Evolutionary conservation across 1,284 basidiomycete genomes (phyloP), one percentile per base, ranked within the genome.

Genomic region (Irpex lacteus): DNA sequence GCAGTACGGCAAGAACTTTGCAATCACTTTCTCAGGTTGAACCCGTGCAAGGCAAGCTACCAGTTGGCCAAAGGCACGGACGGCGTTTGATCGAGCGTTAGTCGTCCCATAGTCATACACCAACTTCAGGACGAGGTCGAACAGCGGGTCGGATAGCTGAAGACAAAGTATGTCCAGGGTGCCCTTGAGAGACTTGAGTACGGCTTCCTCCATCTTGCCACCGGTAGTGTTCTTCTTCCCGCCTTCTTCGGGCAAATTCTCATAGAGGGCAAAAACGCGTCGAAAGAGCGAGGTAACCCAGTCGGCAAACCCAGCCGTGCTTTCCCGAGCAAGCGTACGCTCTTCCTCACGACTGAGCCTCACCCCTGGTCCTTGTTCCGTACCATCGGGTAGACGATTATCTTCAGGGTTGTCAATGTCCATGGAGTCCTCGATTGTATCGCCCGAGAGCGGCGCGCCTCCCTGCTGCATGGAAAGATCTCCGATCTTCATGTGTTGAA

Each of bases 241-340:
- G 11, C 94, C 94, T 76, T 96, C 96, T 73, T 99, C 96, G 0
- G 98, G 97, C 5, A 99, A 81, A 71, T 97, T 95, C 77, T 96
- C 94, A 71, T 94, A 97, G 4, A 99, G 78, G 0, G 92, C 86
- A 58, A 99, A 82, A 40, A 98, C 89, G 6, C 95, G 86, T 5
- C 92, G 86, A 70, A 98, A 89, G 66, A 98, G 91, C 52, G 92
- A 91, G 0, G 88, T 86, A 3, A 97, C 89, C 97, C 97, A 98
- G 70, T 95, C 93, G 88, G 92, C 88, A 75, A 95, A 94, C 6
- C 83, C 83, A 5, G 90, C 86, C 0, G 94, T 95, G 68, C 89
- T 92, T 66, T 94, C 91, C 40, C 91, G 81, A 9, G 89, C 85
- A 37, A 93, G 81, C 5, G 85, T 79, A 53, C 91, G 85, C 71